Conservation (phyloP, 441 rosid genomes). For the Breynia disticha region DNA sequence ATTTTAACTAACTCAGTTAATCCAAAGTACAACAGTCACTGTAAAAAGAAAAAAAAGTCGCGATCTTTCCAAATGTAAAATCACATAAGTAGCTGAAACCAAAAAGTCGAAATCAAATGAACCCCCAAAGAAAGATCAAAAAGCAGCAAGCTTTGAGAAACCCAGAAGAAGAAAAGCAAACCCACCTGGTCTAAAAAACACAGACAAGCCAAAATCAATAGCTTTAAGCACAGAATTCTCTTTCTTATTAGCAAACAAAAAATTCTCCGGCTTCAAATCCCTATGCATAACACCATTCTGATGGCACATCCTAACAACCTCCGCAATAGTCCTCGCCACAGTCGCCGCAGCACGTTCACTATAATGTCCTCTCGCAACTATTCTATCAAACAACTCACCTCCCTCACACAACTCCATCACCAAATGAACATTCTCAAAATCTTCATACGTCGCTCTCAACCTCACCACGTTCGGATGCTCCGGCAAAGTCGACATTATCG, state of each 20-base stretch:
- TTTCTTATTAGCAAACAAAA: constrained; percentile 79
- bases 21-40: background rate
- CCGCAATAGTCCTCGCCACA: constrained; percentile 69
- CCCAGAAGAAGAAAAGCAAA: background rate
- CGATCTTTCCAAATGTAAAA: no score
- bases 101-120: no score
- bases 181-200: constrained; percentile 67
- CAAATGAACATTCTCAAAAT: constrained; percentile 70
- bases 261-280: constrained; percentile 94
- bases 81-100: no score
- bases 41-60: no score
- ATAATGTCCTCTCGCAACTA: constrained; percentile 94
- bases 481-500: constrained; percentile 79
- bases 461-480: constrained; percentile 75
- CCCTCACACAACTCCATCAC: constrained; percentile 98
- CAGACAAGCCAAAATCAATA: constrained; percentile 90
- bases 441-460: constrained; percentile 84
- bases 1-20: background rate
- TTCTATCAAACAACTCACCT: constrained; percentile 93
- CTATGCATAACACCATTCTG: constrained; percentile 85
- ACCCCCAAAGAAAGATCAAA: no score
- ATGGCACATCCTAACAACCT: constrained; percentile 92
- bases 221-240: constrained; percentile 77
- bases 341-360: constrained; percentile 82
- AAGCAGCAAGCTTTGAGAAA: background rate